Conservation (phyloP, 2,329 filamentous ascomycete species). For the Pseudogymnoascus sp. region DNA sequence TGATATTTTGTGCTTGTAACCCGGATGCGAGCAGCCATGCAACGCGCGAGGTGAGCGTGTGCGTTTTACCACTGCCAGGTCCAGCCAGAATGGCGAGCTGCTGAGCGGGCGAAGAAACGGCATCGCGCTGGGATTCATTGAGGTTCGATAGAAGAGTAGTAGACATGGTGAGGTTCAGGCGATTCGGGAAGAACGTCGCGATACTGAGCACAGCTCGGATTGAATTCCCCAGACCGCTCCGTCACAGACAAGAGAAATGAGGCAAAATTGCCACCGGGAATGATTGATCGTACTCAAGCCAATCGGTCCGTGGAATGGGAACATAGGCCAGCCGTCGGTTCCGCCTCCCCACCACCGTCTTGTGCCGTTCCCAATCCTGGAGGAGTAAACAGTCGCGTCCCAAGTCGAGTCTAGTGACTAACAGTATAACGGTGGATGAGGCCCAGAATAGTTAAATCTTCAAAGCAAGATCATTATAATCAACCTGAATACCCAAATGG, state of each 20-base stretch:
- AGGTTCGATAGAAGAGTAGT: conserved; percentile 47
- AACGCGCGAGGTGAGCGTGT: conserved; percentile 86
- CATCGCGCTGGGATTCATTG: conserved; percentile 56
- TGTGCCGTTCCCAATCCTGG: not conserved
- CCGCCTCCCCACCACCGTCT: not conserved
- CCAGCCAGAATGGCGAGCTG: conserved; percentile 58
- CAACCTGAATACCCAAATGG: not conserved
- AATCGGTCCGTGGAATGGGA: not conserved
- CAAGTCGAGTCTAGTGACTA: not conserved
- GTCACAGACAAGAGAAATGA: not conserved
- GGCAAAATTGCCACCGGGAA: not conserved
- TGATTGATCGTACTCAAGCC: not conserved
- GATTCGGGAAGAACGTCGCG: not conserved
- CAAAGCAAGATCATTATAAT: not conserved
- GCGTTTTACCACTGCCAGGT: conserved; percentile 78
- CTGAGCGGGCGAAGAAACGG: conserved; percentile 55
- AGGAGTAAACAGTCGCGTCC: not conserved
- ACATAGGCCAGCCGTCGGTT: not conserved
- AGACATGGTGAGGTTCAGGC: not conserved
- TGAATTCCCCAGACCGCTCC: not conserved
- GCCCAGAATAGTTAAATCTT: not conserved
- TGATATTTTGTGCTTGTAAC: conserved; percentile 74
- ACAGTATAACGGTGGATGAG: not conserved
- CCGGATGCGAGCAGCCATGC: conserved; percentile 74
- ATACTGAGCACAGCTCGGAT: not conserved